These are phyloP conservation scores for Psidium guajava DNA, from an alignment of 345 rosid genomes.

Conservation along the genomic window DNA sequence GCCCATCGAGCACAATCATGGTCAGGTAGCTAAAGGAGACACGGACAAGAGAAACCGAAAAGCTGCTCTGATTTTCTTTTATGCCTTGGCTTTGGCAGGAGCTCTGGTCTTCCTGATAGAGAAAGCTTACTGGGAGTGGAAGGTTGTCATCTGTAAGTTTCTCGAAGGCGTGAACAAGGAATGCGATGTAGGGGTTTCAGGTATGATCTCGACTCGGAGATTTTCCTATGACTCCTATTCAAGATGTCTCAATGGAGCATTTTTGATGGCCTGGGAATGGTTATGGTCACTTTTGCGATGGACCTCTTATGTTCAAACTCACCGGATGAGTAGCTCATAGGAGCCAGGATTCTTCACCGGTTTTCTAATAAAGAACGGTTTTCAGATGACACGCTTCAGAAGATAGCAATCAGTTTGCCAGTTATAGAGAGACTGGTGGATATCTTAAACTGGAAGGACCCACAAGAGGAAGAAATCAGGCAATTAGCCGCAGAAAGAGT, in stretches of 20 bases:
- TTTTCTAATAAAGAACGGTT: slow-evolving; percentile 23
- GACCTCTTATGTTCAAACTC: slow-evolving; percentile 58
- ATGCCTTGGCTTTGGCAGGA: too few relatives aligned
- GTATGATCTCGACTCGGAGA: slow-evolving; percentile 6
- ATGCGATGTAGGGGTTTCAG: too few relatives aligned
- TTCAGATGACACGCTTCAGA: slow-evolving; percentile 61
- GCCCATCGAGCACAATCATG: too few relatives aligned
- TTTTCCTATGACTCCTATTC: slow-evolving; percentile 82
- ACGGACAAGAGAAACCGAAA: too few relatives aligned
- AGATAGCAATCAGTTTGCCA: slow-evolving; percentile 46
- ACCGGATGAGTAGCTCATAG: slow-evolving; percentile 72
- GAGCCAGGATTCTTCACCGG: slow-evolving; percentile 47
- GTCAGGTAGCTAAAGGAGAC: too few relatives aligned
- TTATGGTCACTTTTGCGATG: slow-evolving; percentile 59
- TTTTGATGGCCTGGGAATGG: slow-evolving; percentile 74
- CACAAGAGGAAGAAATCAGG: slow-evolving; percentile 65
- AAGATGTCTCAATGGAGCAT: slow-evolving; percentile 55
- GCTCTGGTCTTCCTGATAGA: too few relatives aligned
- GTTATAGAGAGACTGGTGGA: slow-evolving; percentile 67
- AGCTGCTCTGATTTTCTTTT: too few relatives aligned
- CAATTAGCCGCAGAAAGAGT: slow-evolving; percentile 56
- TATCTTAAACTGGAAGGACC: slow-evolving; percentile 78
- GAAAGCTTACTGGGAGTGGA: too few relatives aligned
- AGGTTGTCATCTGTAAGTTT: too few relatives aligned
- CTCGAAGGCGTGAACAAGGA: too few relatives aligned